Base-by-base conservation (phyloP, 1,284 basidiomycete genomes). In the Blastosporella zonata region DNA sequence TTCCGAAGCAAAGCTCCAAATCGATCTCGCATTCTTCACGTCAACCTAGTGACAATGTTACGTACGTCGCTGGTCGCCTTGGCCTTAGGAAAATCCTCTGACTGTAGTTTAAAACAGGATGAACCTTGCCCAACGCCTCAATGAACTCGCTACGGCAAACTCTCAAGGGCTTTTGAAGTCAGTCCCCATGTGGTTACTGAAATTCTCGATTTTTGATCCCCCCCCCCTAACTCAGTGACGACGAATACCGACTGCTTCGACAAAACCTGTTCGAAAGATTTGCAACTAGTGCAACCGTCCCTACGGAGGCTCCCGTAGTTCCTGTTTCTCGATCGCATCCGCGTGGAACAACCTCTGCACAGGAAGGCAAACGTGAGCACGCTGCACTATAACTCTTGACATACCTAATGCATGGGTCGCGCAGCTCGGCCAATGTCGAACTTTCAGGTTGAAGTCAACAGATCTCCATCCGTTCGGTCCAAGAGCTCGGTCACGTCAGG, bases 191-290 rank as follows among this genome's bases (percentile, higher is more conserved):
- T 18, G 3, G 4, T 21, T 18, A 44, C 43, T 48, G 36, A 41
- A 9, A 49, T 15, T 33, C 34, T 31, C 29, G 31, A 22, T 53
- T 25, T 28, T 36, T 5, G n/a, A n/a, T 6, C 25, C 25, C 6
- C 9, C 5, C 12, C 37, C 20, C 23, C 40, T 57, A 20, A 46
- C 17, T n/a, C 60, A 89, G 86, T 61, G 84, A 88, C 61, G 85
- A 89, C 57, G 87, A 88, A 61, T 89, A 89, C 62, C 81, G 87
- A 45, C 65, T 88, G 36, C 72, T 90, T 7, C 80, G 87, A 29
- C 84, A 87, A 62, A 86, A 81, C 59, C 68, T 90, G 36, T 90
- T 90, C 55, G 84, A 89, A 59, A 78, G 86, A 47, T 79, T 87
- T 55, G 74, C 84, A 13, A 77, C 71, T 51, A 75, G 68, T 54